These are phyloP conservation scores for Solanum stenotomum DNA, from an alignment of 257 asterid species.

Conservation along the genomic window DNA sequence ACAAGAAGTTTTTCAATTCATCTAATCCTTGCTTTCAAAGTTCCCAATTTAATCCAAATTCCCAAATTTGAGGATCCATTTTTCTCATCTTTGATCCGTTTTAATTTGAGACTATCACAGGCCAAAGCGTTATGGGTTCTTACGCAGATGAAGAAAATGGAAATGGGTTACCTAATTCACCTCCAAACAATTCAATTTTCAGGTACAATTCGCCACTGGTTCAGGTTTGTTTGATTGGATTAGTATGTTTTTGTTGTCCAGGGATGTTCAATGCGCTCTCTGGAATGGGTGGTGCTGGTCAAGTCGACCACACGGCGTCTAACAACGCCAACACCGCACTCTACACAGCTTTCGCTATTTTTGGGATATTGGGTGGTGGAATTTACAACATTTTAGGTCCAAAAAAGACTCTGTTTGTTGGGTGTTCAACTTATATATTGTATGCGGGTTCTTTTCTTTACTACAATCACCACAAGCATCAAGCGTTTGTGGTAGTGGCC, in stretches of 20 bases:
- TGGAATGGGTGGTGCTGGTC: constrained; percentile 98
- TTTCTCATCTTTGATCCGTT: background rate
- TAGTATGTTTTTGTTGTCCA: constrained; percentile 93
- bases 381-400: constrained; percentile 88
- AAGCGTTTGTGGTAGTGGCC: constrained; percentile 66
- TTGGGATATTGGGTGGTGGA: constrained; percentile 90
- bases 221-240: constrained; percentile 62
- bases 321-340: constrained; percentile 98
- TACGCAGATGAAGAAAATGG: constrained; percentile 19
- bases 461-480: constrained; percentile 72
- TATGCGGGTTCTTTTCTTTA: constrained; percentile 83
- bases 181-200: constrained; percentile 13
- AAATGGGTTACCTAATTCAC: background rate
- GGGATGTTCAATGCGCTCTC: constrained; percentile 98
- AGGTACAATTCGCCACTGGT: constrained; percentile 77
- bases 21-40: background rate
- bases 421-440: constrained; percentile 77
- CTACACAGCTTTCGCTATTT: constrained; percentile 81
- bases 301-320: constrained; percentile 67
- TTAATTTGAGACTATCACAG: background rate
- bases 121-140: constrained; percentile 19
- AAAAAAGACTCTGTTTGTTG: constrained; percentile 42
- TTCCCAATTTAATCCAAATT: background rate
- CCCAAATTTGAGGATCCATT: background rate
- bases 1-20: background rate